phyloP scores from a whole-genome alignment of 805 yeast genomes.

The Wickerhamia fluorescens region DNA sequence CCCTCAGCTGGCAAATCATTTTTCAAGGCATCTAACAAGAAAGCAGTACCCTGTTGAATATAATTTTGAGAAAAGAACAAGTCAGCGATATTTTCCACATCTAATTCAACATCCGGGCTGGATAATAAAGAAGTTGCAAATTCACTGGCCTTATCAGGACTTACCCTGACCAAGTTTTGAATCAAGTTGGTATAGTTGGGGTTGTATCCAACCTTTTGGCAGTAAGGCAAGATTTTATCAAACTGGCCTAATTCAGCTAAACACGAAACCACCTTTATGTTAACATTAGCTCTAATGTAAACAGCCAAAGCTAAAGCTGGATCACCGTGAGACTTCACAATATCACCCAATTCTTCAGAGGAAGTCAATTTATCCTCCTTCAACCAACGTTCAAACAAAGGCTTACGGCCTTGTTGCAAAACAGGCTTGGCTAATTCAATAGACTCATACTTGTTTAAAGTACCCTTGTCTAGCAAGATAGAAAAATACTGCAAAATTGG shows the following conservation, averaged over 20 bases:
- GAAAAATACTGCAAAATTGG: conserved; percentile 92
- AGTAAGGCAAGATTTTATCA: conserved; percentile 90
- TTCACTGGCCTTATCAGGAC: conserved; percentile 98
- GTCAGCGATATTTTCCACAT: conserved; percentile 84
- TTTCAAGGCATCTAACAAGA: conserved; percentile 89
- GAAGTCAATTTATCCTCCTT: conserved; percentile 89
- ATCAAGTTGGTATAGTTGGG: conserved; percentile 88
- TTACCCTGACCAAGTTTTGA: conserved; percentile 83
- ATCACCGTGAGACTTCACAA: conserved; percentile 78
- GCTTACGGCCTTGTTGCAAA: conserved; percentile 89
- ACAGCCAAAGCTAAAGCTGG: conserved; percentile 83
- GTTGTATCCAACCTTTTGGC: conserved; percentile 78
- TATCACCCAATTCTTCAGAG: conserved; percentile 97
- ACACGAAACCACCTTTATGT: conserved; percentile 83
- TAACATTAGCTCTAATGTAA: conserved; percentile 74
- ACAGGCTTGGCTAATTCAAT: conserved; percentile 94
- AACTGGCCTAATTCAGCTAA: conserved; percentile 95
- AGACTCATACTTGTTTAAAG: conserved; percentile 89
- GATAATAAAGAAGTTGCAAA: conserved; percentile 83
- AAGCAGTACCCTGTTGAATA: conserved; percentile 97
- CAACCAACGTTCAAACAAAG: conserved; percentile 91
- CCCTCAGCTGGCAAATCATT: conserved; percentile 92
- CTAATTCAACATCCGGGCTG: conserved; percentile 52
- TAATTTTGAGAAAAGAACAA: conserved; percentile 90
- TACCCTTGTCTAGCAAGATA: conserved; percentile 84